Percentiles rank a stretch among this genome's conserved stretches.
phyloP scores from a whole-genome alignment of 441 rosid genomes.

The Capsella rubella region DNA sequence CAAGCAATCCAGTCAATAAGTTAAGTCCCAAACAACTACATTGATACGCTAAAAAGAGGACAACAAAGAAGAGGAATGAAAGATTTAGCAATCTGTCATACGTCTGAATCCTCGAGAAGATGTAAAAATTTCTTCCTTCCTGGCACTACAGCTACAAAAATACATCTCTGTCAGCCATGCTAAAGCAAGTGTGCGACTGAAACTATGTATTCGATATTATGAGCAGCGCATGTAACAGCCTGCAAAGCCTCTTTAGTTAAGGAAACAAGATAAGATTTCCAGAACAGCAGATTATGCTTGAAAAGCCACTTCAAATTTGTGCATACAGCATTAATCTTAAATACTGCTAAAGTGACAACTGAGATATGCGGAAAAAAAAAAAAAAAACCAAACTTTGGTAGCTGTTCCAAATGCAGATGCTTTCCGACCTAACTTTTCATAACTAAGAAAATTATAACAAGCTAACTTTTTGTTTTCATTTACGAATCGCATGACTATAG shows the following conservation, averaged over 20 bases:
- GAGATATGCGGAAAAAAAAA: slow-evolving; percentile 3
- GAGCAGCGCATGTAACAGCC: slow-evolving; percentile 27
- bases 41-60: slow-evolving; percentile 9
- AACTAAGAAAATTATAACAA: neutral
- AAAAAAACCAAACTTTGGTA: neutral
- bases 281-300: slow-evolving; percentile 7
- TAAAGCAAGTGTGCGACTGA: slow-evolving; percentile 2
- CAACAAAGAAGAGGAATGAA: slow-evolving; percentile 21
- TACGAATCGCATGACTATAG: slow-evolving; percentile 8
- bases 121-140: slow-evolving; percentile 67
- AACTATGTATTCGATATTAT: slow-evolving; percentile 21
- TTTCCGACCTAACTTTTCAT: slow-evolving; percentile 2
- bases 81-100: slow-evolving; percentile 33
- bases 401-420: slow-evolving; percentile 25
- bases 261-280: slow-evolving; percentile 11
- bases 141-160: slow-evolving; percentile 53
- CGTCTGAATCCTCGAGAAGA: slow-evolving; percentile 93
- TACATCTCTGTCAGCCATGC: slow-evolving; percentile 26
- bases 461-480: neutral
- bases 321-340: slow-evolving; percentile 5
- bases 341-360: neutral
- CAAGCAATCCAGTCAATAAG: slow-evolving; percentile 20
- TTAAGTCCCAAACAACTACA: slow-evolving; percentile 30
- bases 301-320: slow-evolving; percentile 9
- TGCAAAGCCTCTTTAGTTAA: slow-evolving; percentile 22